Base-by-base conservation (phyloP, 371 early-diverging fungal species). In the Rhizopus sp. region DNA sequence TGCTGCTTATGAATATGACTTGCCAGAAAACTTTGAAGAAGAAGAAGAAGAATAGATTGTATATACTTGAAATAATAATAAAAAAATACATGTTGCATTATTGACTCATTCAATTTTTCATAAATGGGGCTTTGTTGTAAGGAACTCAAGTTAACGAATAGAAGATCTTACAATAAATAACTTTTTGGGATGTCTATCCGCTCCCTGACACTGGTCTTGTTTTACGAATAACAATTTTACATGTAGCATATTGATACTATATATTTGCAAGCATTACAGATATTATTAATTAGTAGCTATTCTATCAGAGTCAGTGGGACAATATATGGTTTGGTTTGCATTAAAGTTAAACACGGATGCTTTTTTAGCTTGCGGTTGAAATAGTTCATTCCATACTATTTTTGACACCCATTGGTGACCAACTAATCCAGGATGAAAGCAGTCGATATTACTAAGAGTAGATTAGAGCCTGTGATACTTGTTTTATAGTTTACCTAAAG, bases 261-360 rank as follows among this genome's bases (percentile, higher is more conserved):
- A 23, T 23, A 23, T 23, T 23, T 23, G 23, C 23, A 23, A 23
- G 23, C 2, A 23, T 23, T 23, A 23, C 4, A 12, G 12, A 31
- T 32, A 33, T 13, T 32, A 57, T 39, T 57, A 64, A 23, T 56
- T 38, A 1, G 64, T 64, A 39, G 46, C 52, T 23, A 77, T 60
- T 45, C 74, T 62, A 63, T 77, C 78, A 6, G 59, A 50, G n/a
- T 77, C 72, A 3, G 44, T 51, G 9, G 78, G 78, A 39, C 78
- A 77, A 35, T 72, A 77, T 15, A 74, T 60, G 0, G 59, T 39
- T 7, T 56, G 51, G 10, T 60, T 56, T 13, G 32, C 53, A 45
- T 72, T 35, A 29, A 70, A 77, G 15, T 65, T 65, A 13, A 65
- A 57, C 1, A 60, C 57, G 6, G 30, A 32, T 7, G 60, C 60